These are phyloP conservation scores for Suillus clintonianus DNA, from an alignment of 768 basidiomycete genomes.

Conservation along the genomic window DNA sequence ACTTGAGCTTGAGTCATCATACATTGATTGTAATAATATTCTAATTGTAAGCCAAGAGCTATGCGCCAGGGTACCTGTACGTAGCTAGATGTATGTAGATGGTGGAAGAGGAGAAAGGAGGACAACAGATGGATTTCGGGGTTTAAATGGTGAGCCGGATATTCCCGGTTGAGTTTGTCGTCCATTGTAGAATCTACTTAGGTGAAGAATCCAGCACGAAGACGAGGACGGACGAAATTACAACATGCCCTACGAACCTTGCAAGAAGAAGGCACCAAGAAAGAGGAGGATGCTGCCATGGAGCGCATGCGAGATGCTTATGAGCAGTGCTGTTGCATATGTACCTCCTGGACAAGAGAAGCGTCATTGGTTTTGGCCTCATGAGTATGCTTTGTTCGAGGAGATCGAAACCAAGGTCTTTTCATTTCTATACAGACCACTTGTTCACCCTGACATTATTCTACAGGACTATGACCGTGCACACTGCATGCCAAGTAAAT, in stretches of 20 bases:
- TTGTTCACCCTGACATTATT: neutral
- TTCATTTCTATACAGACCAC: neutral
- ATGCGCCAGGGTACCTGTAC: too few species aligned
- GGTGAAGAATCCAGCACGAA: constrained; percentile 98
- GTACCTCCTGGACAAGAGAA: constrained; percentile 95
- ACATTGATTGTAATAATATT: too few species aligned
- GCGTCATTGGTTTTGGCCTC: constrained; percentile 93
- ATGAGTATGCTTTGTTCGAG: constrained; percentile 94
- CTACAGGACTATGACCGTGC: constrained; percentile 79
- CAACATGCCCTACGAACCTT: constrained; percentile 79
- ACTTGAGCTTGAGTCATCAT: too few species aligned
- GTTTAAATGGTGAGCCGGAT: too few species aligned
- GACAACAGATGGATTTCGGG: too few species aligned
- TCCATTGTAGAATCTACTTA: constrained; percentile 87
- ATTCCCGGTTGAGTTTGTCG: too few species aligned
- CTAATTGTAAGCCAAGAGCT: too few species aligned
- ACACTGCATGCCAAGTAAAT: constrained; percentile 90
- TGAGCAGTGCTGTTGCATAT: constrained; percentile 91
- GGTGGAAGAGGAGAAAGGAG: too few species aligned
- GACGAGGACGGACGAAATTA: constrained; percentile 97
- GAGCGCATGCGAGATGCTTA: constrained; percentile 89
- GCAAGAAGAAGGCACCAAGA: constrained; percentile 67
- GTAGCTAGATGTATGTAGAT: too few species aligned
- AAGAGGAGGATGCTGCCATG: constrained; percentile 64
- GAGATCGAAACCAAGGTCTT: constrained; percentile 91